These are phyloP conservation scores for Chromosphaera perkinsii DNA, from an alignment of 208 protist genomes.

Conservation along the genomic window DNA sequence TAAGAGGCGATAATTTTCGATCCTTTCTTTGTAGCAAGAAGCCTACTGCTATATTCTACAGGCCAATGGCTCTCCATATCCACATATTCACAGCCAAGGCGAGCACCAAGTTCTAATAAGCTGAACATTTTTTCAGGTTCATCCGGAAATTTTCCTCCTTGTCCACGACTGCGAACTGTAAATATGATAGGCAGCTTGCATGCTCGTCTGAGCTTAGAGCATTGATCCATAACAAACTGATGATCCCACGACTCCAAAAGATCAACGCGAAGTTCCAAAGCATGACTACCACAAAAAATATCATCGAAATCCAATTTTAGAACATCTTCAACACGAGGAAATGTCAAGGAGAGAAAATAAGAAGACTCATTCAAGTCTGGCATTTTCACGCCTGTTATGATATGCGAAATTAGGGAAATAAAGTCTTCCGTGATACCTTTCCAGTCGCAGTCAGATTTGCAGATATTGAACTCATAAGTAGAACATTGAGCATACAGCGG, in stretches of 20 bases:
- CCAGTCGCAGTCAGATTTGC: too few species aligned
- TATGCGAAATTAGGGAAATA: too few species aligned
- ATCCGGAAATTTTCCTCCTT: constrained; percentile 55
- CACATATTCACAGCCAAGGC: constrained; percentile 57
- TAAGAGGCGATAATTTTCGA: constrained; percentile 18
- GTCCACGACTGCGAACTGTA: constrained; percentile 49
- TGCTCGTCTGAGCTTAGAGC: constrained; percentile 43
- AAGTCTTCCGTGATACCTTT: too few species aligned
- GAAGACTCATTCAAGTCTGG: too few species aligned
- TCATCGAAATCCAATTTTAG: constrained; percentile 1
- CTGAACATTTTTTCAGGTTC: constrained; percentile 3
- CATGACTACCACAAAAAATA: constrained; percentile 38
- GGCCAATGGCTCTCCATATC: constrained; percentile 55
- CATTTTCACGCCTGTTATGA: too few species aligned
- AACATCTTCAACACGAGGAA: neutral
- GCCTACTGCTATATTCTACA: too few species aligned
- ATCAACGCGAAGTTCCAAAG: constrained; percentile 61
- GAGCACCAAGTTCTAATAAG: constrained; percentile 44
- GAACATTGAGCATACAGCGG: constrained; percentile 5
- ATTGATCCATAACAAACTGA: too few species aligned
- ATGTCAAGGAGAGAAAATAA: constrained; percentile 37
- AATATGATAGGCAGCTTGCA: constrained; percentile 53
- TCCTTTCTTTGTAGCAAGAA: neutral
- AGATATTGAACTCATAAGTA: neutral
- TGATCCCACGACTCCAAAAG: constrained; percentile 37